Percentiles rank a stretch among this genome's conserved stretches.
Evolutionary conservation across 2,329 filamentous ascomycete genomes (phyloP).

Genomic region (Botrytis hyacinthi): DNA sequence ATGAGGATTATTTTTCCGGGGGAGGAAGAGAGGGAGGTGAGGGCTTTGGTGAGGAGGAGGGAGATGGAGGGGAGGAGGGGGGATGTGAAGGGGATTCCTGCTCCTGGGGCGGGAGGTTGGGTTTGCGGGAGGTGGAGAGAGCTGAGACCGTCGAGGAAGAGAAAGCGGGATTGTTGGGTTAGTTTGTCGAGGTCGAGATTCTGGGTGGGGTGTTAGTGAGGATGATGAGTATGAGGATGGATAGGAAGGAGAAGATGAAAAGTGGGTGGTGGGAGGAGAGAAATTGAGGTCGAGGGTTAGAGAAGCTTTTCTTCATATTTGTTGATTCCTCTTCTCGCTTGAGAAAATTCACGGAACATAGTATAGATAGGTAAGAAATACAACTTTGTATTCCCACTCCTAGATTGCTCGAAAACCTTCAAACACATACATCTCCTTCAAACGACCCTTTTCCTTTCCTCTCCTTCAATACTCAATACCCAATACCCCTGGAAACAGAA

Average conservation of each 20-base stretch:
- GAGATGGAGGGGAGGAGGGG: background rate
- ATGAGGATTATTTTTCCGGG: conserved; percentile 9
- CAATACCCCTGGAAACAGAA: too few relatives aligned
- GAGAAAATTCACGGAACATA: background rate
- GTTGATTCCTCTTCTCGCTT: background rate
- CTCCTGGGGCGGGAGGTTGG: background rate
- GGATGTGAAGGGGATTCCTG: background rate
- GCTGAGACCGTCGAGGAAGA: conserved; percentile 48
- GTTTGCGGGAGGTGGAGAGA: background rate
- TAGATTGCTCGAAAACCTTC: background rate
- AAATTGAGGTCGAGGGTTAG: background rate
- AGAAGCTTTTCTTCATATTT: background rate
- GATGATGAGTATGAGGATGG: background rate
- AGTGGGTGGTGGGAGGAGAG: too few relatives aligned
- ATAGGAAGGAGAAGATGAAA: too few relatives aligned
- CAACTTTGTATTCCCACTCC: background rate
- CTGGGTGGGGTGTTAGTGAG: conserved; percentile 39
- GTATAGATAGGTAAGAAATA: background rate
- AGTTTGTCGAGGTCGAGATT: conserved; percentile 69
- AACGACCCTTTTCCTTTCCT: background rate
- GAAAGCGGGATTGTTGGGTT: conserved; percentile 57
- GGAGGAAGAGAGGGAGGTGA: background rate
- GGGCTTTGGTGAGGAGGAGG: background rate
- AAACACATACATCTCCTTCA: too few relatives aligned
- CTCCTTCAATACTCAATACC: too few relatives aligned